Evolutionary conservation across 176 grass and related monocot species (phyloP).

Genomic region (Phyllostachys edulis): DNA sequence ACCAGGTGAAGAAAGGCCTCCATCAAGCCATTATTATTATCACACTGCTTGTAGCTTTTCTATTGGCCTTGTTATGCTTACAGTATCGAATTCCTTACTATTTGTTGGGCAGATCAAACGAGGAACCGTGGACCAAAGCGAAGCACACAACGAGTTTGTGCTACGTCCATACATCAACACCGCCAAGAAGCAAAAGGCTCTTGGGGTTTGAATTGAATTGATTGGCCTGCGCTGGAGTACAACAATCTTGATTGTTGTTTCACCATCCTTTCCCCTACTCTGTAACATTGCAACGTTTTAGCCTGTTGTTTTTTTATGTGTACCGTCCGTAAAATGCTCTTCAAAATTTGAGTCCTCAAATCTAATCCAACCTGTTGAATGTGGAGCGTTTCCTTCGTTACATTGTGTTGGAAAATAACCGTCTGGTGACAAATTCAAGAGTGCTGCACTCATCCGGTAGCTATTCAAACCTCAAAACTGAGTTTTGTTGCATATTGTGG

Average conservation of each 20-base stretch:
- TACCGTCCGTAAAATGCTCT: neutral
- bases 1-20: constrained; percentile 45
- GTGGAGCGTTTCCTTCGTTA: neutral
- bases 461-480: no score
- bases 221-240: neutral
- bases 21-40: neutral
- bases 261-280: no score
- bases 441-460: no score
- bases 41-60: neutral
- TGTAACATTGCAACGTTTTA: neutral
- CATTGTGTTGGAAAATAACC: no score
- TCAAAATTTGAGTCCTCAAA: neutral
- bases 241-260: neutral
- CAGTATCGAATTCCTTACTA: neutral
- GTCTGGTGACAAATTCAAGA: no score
- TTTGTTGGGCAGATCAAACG: constrained; percentile 53
- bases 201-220: constrained; percentile 11
- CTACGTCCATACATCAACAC: constrained; percentile 77
- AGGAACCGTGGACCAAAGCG: constrained; percentile 69
- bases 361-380: neutral
- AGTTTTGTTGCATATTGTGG: no score
- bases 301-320: neutral
- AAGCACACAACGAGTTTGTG: constrained; percentile 71
- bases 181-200: constrained; percentile 64
- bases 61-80: neutral